Evolutionary conservation across 768 basidiomycete genomes (phyloP).

Genomic region (Boletus reticuloceps): DNA sequence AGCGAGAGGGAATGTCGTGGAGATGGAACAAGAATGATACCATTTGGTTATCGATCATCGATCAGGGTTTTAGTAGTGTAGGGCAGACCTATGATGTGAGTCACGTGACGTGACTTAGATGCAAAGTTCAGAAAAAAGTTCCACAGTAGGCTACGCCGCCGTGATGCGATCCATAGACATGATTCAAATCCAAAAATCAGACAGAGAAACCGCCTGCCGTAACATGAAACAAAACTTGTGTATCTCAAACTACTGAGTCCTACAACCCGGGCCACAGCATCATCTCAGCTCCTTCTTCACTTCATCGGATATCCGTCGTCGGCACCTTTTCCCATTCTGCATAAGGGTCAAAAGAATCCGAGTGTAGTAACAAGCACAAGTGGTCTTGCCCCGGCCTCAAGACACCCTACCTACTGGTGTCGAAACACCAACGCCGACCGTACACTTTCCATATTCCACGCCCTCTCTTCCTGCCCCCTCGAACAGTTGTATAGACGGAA

Average conservation of each 20-base stretch:
- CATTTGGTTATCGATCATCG: too few relatives aligned
- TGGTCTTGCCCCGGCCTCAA: conserved; percentile 26
- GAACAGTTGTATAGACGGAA: conserved; percentile 16
- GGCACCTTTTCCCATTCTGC: conserved; percentile 26
- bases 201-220: too few relatives aligned
- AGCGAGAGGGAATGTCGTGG: too few relatives aligned
- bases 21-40: too few relatives aligned
- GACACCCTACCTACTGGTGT: conserved; percentile 24
- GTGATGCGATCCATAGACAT: too few relatives aligned
- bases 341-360: conserved; percentile 28
- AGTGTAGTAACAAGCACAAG: conserved; percentile 26
- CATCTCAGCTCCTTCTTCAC: conserved; percentile 8
- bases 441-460: conserved; percentile 21
- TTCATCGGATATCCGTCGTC: conserved; percentile 24
- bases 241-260: not conserved
- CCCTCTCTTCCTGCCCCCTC: conserved; percentile 10
- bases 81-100: too few relatives aligned
- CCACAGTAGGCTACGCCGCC: too few relatives aligned
- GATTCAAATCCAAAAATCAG: too few relatives aligned
- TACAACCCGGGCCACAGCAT: conserved; percentile 32
- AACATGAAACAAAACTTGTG: too few relatives aligned
- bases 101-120: too few relatives aligned
- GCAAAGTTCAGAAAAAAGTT: too few relatives aligned
- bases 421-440: conserved; percentile 31
- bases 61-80: too few relatives aligned